Conservation (phyloP, 1,284 basidiomycete species). For the Ceratobasidium sp. region DNA sequence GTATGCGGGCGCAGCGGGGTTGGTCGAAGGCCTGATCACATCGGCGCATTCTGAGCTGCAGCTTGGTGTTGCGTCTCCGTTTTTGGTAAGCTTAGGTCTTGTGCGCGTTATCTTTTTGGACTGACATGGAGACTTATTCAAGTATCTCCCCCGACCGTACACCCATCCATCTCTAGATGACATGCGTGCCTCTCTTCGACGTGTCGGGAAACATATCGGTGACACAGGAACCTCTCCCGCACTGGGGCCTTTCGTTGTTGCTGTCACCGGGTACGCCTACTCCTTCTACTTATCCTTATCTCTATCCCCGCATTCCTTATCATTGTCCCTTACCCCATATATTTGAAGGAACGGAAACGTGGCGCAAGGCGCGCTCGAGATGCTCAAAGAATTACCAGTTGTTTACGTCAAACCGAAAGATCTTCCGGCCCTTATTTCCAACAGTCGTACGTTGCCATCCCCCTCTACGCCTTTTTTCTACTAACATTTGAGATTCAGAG, state of each 20-base stretch:
- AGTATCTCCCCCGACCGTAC: constrained; percentile 87
- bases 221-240: constrained; percentile 71
- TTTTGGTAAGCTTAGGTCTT: constrained; percentile 69
- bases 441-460: constrained; percentile 62
- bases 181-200: constrained; percentile 70
- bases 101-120: background rate
- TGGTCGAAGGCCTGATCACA: constrained; percentile 81
- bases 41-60: constrained; percentile 83
- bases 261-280: constrained; percentile 78
- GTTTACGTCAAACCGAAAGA: constrained; percentile 70
- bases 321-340: background rate
- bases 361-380: constrained; percentile 77
- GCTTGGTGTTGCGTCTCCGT: constrained; percentile 82
- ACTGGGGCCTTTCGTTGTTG: constrained; percentile 83
- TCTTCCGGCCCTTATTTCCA: constrained; percentile 67
- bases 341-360: constrained; percentile 79
- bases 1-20: constrained; percentile 89
- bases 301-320: constrained; percentile 20
- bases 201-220: constrained; percentile 71
- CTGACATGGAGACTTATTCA: constrained; percentile 31
- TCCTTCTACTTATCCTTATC: constrained; percentile 19
- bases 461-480: background rate
- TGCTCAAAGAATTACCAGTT: constrained; percentile 78
- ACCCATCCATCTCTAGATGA: constrained; percentile 73
- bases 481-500: constrained; percentile 57